phyloP scores from a whole-genome alignment of 345 rosid genomes.

The Aquilaria sinensis region DNA sequence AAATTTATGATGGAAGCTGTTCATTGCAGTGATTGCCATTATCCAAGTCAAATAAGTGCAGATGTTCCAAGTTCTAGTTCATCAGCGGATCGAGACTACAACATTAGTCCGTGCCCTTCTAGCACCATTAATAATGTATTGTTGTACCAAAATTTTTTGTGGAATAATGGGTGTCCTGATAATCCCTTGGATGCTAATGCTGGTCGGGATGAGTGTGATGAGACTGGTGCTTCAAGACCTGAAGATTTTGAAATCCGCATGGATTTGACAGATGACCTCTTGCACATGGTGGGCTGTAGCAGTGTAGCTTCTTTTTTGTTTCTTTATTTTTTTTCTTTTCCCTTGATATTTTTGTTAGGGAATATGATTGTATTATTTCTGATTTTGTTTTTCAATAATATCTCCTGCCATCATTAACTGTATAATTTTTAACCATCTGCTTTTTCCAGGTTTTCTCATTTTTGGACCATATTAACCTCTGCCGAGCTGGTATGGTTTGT shows the following conservation, averaged over 20 bases:
- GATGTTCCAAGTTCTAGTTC: conserved; percentile 31
- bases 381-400: not conserved
- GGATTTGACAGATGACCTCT: conserved; percentile 90
- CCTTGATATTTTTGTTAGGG: not conserved
- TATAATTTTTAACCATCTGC: not conserved
- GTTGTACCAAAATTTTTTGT: conserved; percentile 52
- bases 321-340: not conserved
- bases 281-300: conserved; percentile 75
- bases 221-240: conserved; percentile 28
- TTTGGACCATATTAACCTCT: conserved; percentile 67
- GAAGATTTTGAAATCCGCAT: conserved; percentile 66
- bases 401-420: not conserved
- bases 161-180: conserved; percentile 44
- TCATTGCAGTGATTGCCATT: conserved; percentile 34
- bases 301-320: too few species aligned
- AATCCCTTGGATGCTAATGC: conserved; percentile 26
- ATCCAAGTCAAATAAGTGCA: conserved; percentile 21
- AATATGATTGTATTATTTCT: not conserved
- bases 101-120: conserved; percentile 28
- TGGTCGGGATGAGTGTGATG: conserved; percentile 44
- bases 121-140: conserved; percentile 31
- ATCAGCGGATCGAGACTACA: conserved; percentile 22
- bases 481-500: conserved; percentile 90
- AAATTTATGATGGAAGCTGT: conserved; percentile 8
- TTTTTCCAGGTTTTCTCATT: conserved; percentile 78